phyloP scores from a whole-genome alignment of 1,139 yeast species.

The Blastobotrys serpentis region DNA sequence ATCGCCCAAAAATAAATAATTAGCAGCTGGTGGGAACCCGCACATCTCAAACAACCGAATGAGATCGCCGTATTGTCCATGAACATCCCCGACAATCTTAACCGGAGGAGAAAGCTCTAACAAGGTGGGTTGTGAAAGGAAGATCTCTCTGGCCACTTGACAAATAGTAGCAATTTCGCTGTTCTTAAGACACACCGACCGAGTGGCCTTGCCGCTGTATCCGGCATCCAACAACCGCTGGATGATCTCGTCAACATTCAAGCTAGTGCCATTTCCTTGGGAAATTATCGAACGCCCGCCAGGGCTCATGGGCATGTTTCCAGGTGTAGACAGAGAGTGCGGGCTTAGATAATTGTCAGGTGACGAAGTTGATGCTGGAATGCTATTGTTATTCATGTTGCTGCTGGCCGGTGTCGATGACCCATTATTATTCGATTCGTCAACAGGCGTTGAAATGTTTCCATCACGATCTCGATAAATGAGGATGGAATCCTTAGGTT shows the following conservation, averaged over 20 bases:
- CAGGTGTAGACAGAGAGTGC: conserved; percentile 11
- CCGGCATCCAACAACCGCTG: conserved; percentile 93
- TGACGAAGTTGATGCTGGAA: background rate
- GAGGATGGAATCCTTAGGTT: conserved; percentile 37
- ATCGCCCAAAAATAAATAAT: conserved; percentile 89
- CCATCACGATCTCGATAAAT: conserved; percentile 32
- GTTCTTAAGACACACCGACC: conserved; percentile 82
- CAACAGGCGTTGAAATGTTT: conserved; percentile 16
- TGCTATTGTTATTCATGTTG: background rate
- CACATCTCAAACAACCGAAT: conserved; percentile 90
- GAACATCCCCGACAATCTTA: conserved; percentile 96
- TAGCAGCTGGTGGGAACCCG: conserved; percentile 96
- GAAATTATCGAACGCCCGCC: conserved; percentile 18
- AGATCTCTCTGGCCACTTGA: conserved; percentile 81
- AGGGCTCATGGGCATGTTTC: conserved; percentile 21
- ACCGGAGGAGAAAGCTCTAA: conserved; percentile 93
- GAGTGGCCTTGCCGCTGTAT: conserved; percentile 88
- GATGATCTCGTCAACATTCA: conserved; percentile 73
- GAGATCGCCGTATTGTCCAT: conserved; percentile 92
- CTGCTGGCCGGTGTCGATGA: no score
- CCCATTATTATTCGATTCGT: conserved; percentile 6
- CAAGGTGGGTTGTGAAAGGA: conserved; percentile 82
- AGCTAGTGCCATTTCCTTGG: conserved; percentile 17
- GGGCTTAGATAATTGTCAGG: background rate
- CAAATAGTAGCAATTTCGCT: conserved; percentile 85